Percentiles rank a stretch among this genome's conserved stretches.
phyloP scores from a whole-genome alignment of 768 basidiomycete species.

The Russula ochroleuca region DNA sequence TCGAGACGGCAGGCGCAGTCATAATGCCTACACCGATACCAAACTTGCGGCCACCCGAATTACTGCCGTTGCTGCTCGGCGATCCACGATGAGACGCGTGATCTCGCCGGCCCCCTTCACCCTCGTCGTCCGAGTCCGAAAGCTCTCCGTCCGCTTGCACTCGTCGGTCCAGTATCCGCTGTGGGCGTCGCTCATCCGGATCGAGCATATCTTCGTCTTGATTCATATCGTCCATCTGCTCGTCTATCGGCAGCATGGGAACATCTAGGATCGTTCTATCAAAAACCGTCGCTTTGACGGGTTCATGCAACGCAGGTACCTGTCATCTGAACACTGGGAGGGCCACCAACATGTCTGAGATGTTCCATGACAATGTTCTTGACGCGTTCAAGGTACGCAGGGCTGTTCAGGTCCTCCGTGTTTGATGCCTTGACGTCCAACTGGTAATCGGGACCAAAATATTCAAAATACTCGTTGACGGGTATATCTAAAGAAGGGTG shows the following conservation, averaged over 20 bases:
- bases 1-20: constrained; percentile 52
- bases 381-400: constrained; percentile 88
- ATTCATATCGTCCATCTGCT: constrained; percentile 71
- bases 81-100: constrained; percentile 47
- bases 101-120: constrained; percentile 77
- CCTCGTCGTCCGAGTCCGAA: constrained; percentile 98
- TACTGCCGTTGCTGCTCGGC: constrained; percentile 41
- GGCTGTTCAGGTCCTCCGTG: constrained; percentile 91
- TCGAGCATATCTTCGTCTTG: constrained; percentile 81
- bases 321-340: constrained; percentile 90
- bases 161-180: constrained; percentile 71
- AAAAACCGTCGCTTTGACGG: background rate
- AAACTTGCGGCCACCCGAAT: constrained; percentile 43
- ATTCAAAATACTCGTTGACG: constrained; percentile 98
- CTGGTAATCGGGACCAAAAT: constrained; percentile 96
- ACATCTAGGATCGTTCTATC: constrained; percentile 51
- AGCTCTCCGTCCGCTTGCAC: constrained; percentile 84
- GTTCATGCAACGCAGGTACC: constrained; percentile 42
- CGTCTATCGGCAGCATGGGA: constrained; percentile 80
- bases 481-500: constrained; percentile 72
- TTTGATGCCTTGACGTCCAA: constrained; percentile 93
- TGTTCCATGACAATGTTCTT: constrained; percentile 91
- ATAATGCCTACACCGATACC: constrained; percentile 70
- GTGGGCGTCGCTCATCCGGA: constrained; percentile 70
- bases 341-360: constrained; percentile 76